A percentile compares a stretch with the other conserved stretches of the same genome.
These are phyloP conservation scores for Panaeolus papilionaceus DNA, from an alignment of 768 basidiomycete genomes.

Conservation along the genomic window DNA sequence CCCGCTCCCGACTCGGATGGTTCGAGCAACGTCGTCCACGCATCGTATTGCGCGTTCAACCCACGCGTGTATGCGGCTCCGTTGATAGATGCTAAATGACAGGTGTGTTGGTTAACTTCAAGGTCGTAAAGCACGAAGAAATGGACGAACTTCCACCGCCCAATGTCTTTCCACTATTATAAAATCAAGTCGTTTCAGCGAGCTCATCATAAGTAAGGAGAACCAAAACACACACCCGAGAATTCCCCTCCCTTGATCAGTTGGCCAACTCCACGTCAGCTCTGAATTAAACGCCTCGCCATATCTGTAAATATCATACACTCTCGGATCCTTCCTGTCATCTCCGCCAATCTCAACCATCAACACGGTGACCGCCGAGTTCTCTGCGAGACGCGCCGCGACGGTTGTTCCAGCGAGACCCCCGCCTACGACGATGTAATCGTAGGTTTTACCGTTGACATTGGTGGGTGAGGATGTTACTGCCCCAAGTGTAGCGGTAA, in stretches of 20 bases:
- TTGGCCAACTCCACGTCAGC: slow-evolving; percentile 53
- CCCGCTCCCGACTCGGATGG: slow-evolving; percentile 47
- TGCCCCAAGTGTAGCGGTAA: neutral
- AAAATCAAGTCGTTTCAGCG: too few relatives aligned
- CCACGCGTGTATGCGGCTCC: slow-evolving; percentile 53
- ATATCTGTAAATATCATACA: slow-evolving; percentile 55
- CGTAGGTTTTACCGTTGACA: slow-evolving; percentile 44
- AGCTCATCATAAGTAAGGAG: too few relatives aligned
- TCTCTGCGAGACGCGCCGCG: slow-evolving; percentile 53
- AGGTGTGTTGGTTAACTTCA: neutral
- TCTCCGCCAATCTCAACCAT: slow-evolving; percentile 59
- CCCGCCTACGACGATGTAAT: slow-evolving; percentile 53
- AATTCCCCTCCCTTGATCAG: slow-evolving; percentile 49
- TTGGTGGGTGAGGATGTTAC: slow-evolving; percentile 39
- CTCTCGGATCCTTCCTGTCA: slow-evolving; percentile 46
- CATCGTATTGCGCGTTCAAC: slow-evolving; percentile 49
- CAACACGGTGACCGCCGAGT: slow-evolving; percentile 47
- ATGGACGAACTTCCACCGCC: slow-evolving; percentile 43
- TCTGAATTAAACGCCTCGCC: slow-evolving; percentile 46
- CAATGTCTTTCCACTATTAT: slow-evolving; percentile 55
- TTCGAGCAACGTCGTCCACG: slow-evolving; percentile 44
- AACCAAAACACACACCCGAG: slow-evolving; percentile 38
- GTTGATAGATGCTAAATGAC: slow-evolving; percentile 47
- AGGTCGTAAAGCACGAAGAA: too few relatives aligned
- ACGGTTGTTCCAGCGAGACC: slow-evolving; percentile 55